Base-by-base conservation (phyloP, 768 basidiomycete genomes). In the Amanita rubescens region DNA sequence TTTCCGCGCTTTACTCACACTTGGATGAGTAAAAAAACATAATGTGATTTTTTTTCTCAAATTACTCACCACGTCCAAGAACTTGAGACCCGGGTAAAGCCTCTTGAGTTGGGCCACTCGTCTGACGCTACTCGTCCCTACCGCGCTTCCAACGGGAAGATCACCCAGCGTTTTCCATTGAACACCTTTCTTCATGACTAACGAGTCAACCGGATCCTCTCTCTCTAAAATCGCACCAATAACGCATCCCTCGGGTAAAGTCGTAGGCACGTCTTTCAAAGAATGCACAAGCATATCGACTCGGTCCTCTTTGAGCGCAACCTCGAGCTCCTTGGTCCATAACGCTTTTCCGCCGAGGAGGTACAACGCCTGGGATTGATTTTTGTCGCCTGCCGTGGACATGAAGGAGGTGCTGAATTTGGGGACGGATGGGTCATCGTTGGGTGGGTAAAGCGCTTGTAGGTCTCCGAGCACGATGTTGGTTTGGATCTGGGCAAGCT, bases 241-340 rank as follows among this genome's bases (percentile, higher is more conserved):
- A 61, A 84, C 77, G 67, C 90, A 97, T 3, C 90, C 90, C 0
- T 80, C 80, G 0, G 92, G 91, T 27, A 99, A 74, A 5, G 74
- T 74, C 1, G 95, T 98, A 3, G 95, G 95, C 30, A 97, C 82
- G 66, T 98, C 96, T 68, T 99, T 99, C 60, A 91, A 74, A 33
- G 80, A 84, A 70, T 99, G 95, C 17, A 98, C 84, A 61, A 99
- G 81, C 77, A 97, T 83, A 66, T 99, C 96, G 46, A 94, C 87
- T 11, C 76, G 71, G 27, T 77, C 71, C 41, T 84, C 76, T 51
- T 81, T 75, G 56, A 99, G 72, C 41, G 83, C 84, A 17, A 89
- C 87, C 65, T 99, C 96, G 51, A 99, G 82, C 61, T 97, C 95
- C 61, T 92, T 90, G 34, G 96, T 99, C 96, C 96, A 99, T 25